Base-by-base conservation (phyloP, 2,329 filamentous ascomycete genomes). In the Fusarium sp. region DNA sequence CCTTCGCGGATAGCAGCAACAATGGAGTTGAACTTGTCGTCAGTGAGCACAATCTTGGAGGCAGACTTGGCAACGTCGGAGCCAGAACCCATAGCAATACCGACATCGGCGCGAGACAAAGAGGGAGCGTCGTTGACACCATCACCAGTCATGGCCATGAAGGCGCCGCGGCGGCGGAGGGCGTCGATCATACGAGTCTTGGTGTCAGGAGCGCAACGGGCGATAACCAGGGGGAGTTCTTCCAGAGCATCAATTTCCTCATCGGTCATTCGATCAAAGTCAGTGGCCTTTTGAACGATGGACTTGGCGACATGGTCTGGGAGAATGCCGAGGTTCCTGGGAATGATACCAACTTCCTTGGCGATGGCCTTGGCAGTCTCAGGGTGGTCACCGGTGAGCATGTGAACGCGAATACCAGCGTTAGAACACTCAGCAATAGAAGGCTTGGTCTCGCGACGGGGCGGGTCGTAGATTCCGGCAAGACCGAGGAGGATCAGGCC, bases 151-250 rank as follows among this genome's bases (percentile, higher is more conserved):
- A 96, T 95, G 57, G 91, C 91, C 75, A 89, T 91, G 75, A 91
- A 94, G 19, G 85, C 84, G 22, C 85, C 83, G 36, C 92, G 88
- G 13, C 92, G 87, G 65, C 93, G 91, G 13, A 96, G 84, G 6
- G 92, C 92, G 67, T 93, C 91, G 47, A 96, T 93, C 92, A 96
- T 96, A 57, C 91, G 88, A 5, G 92, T 92, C 78, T 96, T 96
- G 35, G 92, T 96, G 57, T 91, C 87, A 0, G 93, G 92, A 1
- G 91, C 90, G 73, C 92, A 96, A 34, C 92, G 88, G 34, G 92
- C 92, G 58, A 96, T 89, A 8, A 96, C 92, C 1, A 94, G 80
- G 3, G 92, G 92, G 3, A 96, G 79, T 36, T 92, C 86, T 5
- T 89, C 88, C 13, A 96, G 79, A 1, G 82, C 81, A 64, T 96